These are phyloP conservation scores for Alternaria arbusti DNA, from an alignment of 2,329 filamentous ascomycete species.

Conservation along the genomic window DNA sequence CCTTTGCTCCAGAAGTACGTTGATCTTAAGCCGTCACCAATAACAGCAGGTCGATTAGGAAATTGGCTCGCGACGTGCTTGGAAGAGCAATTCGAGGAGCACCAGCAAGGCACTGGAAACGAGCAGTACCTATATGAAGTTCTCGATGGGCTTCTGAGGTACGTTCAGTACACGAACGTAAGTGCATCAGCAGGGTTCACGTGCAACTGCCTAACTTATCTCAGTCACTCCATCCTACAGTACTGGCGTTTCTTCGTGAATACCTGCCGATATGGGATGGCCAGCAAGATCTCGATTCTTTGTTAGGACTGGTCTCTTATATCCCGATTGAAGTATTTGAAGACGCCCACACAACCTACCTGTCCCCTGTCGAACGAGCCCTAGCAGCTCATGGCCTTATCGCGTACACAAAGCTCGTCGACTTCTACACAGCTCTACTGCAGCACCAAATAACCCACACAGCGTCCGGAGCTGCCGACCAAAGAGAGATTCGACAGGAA, in stretches of 20 bases:
- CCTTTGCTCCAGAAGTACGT: slow-evolving; percentile 79
- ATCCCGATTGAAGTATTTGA: slow-evolving; percentile 59
- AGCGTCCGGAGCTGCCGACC: slow-evolving; percentile 26
- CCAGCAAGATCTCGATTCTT: slow-evolving; percentile 31
- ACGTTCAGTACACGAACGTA: slow-evolving; percentile 47
- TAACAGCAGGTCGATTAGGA: slow-evolving; percentile 37
- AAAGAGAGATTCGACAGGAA: slow-evolving; percentile 50
- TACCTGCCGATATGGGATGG: slow-evolving; percentile 50
- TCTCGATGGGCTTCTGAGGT: slow-evolving; percentile 39
- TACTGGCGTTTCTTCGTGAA: slow-evolving; percentile 39
- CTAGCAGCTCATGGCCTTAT: slow-evolving; percentile 47
- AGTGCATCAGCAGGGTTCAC: neutral
- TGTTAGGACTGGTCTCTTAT: slow-evolving; percentile 61
- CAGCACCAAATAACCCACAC: slow-evolving; percentile 57
- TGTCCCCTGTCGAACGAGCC: slow-evolving; percentile 51
- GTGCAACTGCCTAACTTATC: slow-evolving; percentile 6
- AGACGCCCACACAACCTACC: slow-evolving; percentile 46
- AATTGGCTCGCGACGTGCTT: slow-evolving; percentile 49
- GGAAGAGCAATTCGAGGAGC: slow-evolving; percentile 42
- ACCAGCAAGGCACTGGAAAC: slow-evolving; percentile 20
- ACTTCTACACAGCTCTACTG: slow-evolving; percentile 72
- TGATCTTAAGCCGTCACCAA: slow-evolving; percentile 56
- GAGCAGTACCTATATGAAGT: slow-evolving; percentile 36
- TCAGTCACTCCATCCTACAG: slow-evolving; percentile 41
- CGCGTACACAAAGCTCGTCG: slow-evolving; percentile 66